These are phyloP conservation scores for Metarhizium humberi DNA, from an alignment of 2,329 filamentous ascomycete genomes.

Conservation along the genomic window DNA sequence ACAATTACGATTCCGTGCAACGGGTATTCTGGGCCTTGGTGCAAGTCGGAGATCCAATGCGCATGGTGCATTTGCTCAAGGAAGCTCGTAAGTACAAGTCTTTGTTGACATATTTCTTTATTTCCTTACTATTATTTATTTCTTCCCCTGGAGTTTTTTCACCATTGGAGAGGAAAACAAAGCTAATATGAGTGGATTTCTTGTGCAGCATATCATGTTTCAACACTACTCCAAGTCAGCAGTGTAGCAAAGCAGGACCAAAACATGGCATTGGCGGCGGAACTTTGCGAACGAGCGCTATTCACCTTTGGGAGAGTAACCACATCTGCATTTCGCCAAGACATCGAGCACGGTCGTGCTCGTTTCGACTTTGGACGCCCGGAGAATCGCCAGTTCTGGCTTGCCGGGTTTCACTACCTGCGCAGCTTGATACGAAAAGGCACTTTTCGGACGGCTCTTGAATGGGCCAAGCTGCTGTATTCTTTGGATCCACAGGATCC, in stretches of 20 bases:
- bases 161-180: neutral
- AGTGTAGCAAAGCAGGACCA: conserved; percentile 87
- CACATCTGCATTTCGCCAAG: conserved; percentile 70
- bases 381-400: conserved; percentile 88
- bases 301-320: conserved; percentile 90
- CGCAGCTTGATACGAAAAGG: conserved; percentile 77
- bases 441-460: conserved; percentile 87
- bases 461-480: conserved; percentile 84
- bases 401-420: conserved; percentile 84
- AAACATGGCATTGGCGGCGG: conserved; percentile 75
- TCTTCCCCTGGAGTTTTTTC: too few species aligned
- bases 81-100: conserved; percentile 22
- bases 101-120: neutral
- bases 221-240: conserved; percentile 85
- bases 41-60: conserved; percentile 74
- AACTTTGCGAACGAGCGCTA: conserved; percentile 81
- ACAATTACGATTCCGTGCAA: conserved; percentile 66
- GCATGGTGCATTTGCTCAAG: conserved; percentile 63
- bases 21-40: conserved; percentile 68
- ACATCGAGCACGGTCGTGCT: conserved; percentile 68
- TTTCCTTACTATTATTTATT: too few species aligned
- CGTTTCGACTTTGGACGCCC: conserved; percentile 70
- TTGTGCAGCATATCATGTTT: conserved; percentile 70
- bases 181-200: conserved; percentile 44
- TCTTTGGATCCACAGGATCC: conserved; percentile 70